phyloP scores from a whole-genome alignment of 2,329 filamentous ascomycete genomes.

The Penicillium expansum region DNA sequence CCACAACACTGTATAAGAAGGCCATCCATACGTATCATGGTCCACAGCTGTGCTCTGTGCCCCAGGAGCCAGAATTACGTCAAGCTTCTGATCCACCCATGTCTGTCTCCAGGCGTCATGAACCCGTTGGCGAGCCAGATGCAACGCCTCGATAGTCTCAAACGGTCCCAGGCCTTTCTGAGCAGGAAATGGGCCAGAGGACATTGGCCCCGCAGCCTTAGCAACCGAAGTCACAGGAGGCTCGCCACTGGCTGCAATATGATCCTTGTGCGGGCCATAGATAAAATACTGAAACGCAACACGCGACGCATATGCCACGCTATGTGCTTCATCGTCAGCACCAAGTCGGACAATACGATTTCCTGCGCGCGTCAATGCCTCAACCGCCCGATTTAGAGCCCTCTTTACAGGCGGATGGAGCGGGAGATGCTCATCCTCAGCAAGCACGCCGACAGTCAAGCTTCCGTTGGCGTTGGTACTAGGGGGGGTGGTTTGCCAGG shows the following conservation, averaged over 20 bases:
- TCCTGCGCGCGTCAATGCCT: slow-evolving; percentile 43
- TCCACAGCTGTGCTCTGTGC: slow-evolving; percentile 52
- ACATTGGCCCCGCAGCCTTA: slow-evolving; percentile 22
- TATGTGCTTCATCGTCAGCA: slow-evolving; percentile 25
- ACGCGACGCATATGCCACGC: slow-evolving; percentile 30
- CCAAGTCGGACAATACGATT: slow-evolving; percentile 46
- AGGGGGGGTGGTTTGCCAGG: slow-evolving; percentile 43
- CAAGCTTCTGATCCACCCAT: slow-evolving; percentile 46
- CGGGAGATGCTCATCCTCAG: slow-evolving; percentile 49
- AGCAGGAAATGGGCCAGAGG: slow-evolving; percentile 31
- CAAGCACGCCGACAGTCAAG: slow-evolving; percentile 51
- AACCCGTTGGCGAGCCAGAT: slow-evolving; percentile 37
- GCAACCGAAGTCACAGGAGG: slow-evolving; percentile 45
- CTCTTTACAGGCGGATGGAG: slow-evolving; percentile 53
- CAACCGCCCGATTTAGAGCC: slow-evolving; percentile 43
- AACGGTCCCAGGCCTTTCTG: slow-evolving; percentile 29
- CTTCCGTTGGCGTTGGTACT: background rate
- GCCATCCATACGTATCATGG: slow-evolving; percentile 47
- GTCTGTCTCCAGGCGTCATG: slow-evolving; percentile 43
- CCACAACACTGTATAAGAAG: slow-evolving; percentile 49
- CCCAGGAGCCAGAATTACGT: slow-evolving; percentile 51
- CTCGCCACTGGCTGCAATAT: slow-evolving; percentile 44
- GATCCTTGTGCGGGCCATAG: slow-evolving; percentile 22
- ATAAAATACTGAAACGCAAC: slow-evolving; percentile 45
- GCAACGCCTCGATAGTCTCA: slow-evolving; percentile 45